A percentile compares a stretch with the other conserved stretches of the same genome.
Conservation (phyloP, 345 rosid genomes). For the Garcia nutans region DNA sequence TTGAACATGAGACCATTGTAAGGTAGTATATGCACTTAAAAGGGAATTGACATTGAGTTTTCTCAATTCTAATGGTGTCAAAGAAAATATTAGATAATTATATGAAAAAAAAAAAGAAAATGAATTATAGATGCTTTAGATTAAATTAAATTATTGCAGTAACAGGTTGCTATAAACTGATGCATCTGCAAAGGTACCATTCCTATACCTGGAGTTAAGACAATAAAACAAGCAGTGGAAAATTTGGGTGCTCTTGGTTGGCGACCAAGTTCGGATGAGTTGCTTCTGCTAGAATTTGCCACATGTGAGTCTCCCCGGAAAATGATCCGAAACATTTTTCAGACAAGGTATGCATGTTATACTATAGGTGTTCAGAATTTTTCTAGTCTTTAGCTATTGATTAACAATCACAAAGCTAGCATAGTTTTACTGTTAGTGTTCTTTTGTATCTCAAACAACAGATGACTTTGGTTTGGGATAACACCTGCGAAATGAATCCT, state of each 20-base stretch:
- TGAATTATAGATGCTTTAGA: neutral
- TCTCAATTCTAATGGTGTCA: too few species aligned
- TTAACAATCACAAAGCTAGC: neutral
- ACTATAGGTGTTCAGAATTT: neutral
- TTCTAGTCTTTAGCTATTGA: neutral
- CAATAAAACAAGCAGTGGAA: slow-evolving; percentile 67
- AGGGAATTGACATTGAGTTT: too few species aligned
- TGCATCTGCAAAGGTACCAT: slow-evolving; percentile 84
- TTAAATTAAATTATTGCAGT: neutral
- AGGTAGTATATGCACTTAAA: too few species aligned
- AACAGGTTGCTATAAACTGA: slow-evolving; percentile 89
- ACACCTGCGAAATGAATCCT: neutral
- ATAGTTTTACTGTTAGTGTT: neutral
- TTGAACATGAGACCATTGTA: too few species aligned
- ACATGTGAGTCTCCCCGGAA: slow-evolving; percentile 60
- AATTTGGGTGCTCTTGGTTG: slow-evolving; percentile 87
- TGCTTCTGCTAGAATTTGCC: slow-evolving; percentile 70
- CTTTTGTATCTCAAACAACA: slow-evolving; percentile 1
- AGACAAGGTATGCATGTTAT: slow-evolving; percentile 46
- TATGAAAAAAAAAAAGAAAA: too few species aligned
- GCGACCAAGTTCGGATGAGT: slow-evolving; percentile 61
- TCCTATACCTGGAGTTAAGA: slow-evolving; percentile 87
- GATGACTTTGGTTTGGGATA: slow-evolving; percentile 3
- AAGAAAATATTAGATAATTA: too few species aligned
- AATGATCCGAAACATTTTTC: slow-evolving; percentile 88